Base-by-base conservation (phyloP, 805 yeast genomes). In the Vanderwaltozyma polyspora region DNA sequence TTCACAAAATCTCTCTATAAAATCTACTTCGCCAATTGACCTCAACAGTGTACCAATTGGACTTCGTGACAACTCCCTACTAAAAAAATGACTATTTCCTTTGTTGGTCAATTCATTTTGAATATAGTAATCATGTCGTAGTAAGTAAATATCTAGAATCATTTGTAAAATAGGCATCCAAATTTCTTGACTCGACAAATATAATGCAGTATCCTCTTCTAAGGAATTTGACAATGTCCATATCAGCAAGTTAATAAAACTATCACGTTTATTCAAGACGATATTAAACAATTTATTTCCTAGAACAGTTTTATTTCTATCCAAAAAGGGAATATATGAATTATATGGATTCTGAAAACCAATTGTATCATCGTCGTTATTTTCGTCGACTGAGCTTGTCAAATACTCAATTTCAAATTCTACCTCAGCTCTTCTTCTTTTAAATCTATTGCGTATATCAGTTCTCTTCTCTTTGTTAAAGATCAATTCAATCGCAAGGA, bases 201-300 rank as follows among this genome's bases (percentile, higher is more conserved):
- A 49, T 7, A 39, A 33, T 9, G 35, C 37, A 12, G 31, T 24
- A 30, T 38, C 36, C 2, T 39, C 38, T 29, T 32, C 42, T 17
- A 43, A 26, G 18, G 55, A 52, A 29, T 40, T 41, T 2, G 44
- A 38, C 21, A 55, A 31, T 4, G 59, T 47, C 57, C 55, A 52
- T 4, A 43, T 28, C 16, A 55, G 36, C 43, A 48, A 43, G 33
- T 50, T 52, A 33, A 46, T 37, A 19, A 55, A 48, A 25, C 43
- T 49, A 5, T 51, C 53, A 4, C 41, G 44, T 19, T 43, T 37
- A 17, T 31, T 42, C 31, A 55, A 39, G 19, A 36, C 38, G 5
- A 34, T 24, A 19, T 44, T 42, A n/a, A 53, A 14, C 27, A 51
- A 26, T 6, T 36, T 25, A 32, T 45, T 51, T 10, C 51, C 51